Evolutionary conservation across 345 rosid genomes (phyloP).

Genomic region (Orychophragmus violaceus): DNA sequence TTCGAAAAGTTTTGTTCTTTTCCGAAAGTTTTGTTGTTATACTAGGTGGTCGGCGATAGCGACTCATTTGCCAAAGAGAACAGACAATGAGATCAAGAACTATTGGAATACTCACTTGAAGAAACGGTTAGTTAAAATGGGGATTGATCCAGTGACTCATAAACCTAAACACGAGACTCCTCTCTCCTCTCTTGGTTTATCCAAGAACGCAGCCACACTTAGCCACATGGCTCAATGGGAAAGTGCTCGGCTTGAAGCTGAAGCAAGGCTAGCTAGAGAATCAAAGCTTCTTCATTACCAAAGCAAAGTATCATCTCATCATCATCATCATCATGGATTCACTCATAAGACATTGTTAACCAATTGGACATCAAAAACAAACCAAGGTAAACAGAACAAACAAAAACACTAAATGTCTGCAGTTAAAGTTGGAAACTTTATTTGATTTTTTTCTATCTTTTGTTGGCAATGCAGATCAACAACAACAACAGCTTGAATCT

Average conservation of each 20-base stretch:
- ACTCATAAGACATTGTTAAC: conserved; percentile 13
- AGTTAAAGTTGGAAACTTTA: not conserved
- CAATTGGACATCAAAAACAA: conserved; percentile 18
- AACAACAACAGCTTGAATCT: conserved; percentile 45
- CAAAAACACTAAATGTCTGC: not conserved
- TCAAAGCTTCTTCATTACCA: conserved; percentile 57
- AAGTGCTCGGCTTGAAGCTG: conserved; percentile 90
- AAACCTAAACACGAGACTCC: conserved; percentile 62
- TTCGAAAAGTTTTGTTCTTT: not conserved
- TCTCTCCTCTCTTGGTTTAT: conserved; percentile 29
- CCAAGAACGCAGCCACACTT: conserved; percentile 63
- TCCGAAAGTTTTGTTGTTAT: not conserved
- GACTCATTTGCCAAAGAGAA: conserved; percentile 68
- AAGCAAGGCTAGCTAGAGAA: conserved; percentile 74
- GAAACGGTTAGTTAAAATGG: conserved; percentile 65
- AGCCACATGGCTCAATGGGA: conserved; percentile 98
- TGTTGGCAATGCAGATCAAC: conserved; percentile 22
- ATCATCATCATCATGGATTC: not conserved
- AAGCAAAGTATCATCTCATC: not conserved
- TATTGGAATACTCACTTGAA: conserved; percentile 79
- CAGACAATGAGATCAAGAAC: conserved; percentile 75
- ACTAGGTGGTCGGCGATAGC: conserved; percentile 81
- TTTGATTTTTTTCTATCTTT: not conserved
- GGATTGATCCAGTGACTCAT: conserved; percentile 83
- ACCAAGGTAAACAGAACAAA: not conserved